Percentiles rank a stretch among this genome's conserved stretches.
phyloP scores from a whole-genome alignment of 2,329 filamentous ascomycete species.

The Penicillium vulpinum region DNA sequence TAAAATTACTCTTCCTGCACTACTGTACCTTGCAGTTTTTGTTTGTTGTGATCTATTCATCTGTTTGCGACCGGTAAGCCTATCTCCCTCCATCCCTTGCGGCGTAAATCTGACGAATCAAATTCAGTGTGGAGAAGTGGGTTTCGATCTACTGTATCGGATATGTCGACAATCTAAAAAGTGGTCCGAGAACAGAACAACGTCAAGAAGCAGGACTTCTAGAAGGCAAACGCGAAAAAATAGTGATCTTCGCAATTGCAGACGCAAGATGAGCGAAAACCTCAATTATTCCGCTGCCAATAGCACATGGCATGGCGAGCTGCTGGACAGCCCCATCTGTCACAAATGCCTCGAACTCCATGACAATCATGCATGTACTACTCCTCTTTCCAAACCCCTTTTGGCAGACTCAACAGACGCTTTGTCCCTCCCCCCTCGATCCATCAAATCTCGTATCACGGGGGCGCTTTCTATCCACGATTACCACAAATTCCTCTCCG shows the following conservation, averaged over 20 bases:
- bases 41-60: conserved; percentile 5
- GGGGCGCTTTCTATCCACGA: conserved; percentile 37
- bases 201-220: conserved; percentile 3
- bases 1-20: neutral
- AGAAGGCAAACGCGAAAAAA: neutral
- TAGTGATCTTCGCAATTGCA: neutral
- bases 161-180: conserved; percentile 26
- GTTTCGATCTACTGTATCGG: conserved; percentile 12
- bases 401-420: conserved; percentile 19
- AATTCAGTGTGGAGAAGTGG: conserved; percentile 10
- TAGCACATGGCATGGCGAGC: conserved; percentile 15
- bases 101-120: conserved; percentile 8
- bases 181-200: conserved; percentile 3
- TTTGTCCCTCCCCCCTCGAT: conserved; percentile 21
- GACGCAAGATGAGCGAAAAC: conserved; percentile 3
- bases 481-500: conserved; percentile 39
- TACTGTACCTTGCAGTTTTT: conserved; percentile 7
- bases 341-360: conserved; percentile 16
- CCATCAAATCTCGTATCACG: conserved; percentile 20
- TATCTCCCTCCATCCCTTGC: conserved; percentile 2
- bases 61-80: neutral
- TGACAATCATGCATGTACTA: conserved; percentile 19
- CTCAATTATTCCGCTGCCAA: conserved; percentile 9
- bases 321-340: conserved; percentile 22
- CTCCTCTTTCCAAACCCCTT: conserved; percentile 16